phyloP scores from a whole-genome alignment of 495 filamentous ascomycete genomes.

The Astrothelium macrocarpum region DNA sequence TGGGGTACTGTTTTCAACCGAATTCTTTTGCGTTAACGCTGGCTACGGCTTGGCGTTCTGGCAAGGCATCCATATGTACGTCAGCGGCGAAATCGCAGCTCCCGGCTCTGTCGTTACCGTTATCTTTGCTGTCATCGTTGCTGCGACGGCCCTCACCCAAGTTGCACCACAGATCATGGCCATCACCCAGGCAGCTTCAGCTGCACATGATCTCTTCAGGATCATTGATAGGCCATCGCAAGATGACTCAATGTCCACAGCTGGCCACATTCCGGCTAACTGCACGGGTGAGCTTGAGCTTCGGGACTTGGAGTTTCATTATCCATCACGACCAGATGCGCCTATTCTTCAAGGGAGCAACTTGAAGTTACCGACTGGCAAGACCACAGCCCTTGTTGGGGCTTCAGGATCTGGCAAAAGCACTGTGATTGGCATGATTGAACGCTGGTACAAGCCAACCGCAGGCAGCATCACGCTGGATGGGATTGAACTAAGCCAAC shows the following conservation, averaged over 20 bases:
- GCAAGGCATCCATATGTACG: conserved; percentile 26
- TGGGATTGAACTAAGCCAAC: conserved; percentile 38
- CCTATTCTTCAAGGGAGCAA: conserved; percentile 25
- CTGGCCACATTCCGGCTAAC: conserved; percentile 7
- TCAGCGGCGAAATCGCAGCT: conserved; percentile 20
- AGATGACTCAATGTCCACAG: conserved; percentile 10
- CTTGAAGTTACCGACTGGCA: conserved; percentile 10
- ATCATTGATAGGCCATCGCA: conserved; percentile 17
- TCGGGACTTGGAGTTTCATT: conserved; percentile 47
- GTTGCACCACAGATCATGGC: conserved; percentile 20
- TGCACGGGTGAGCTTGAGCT: conserved; percentile 46
- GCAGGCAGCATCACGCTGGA: conserved; percentile 32
- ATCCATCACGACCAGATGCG: conserved; percentile 11
- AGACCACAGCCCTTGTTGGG: conserved; percentile 14
- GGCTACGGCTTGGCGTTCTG: conserved; percentile 25
- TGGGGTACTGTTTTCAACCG: conserved; percentile 21
- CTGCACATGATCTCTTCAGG: conserved; percentile 24
- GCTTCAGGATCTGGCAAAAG: conserved; percentile 30
- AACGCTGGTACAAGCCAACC: conserved; percentile 50
- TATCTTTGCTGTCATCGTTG: conserved; percentile 26
- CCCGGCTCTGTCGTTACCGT: conserved; percentile 24
- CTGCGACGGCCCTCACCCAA: conserved; percentile 20
- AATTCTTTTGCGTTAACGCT: conserved; percentile 24
- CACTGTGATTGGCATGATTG: conserved; percentile 55
- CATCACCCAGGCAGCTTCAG: conserved; percentile 21